Percentiles rank a stretch among this genome's conserved stretches.
These are phyloP conservation scores for Eucalyptus tenuipes DNA, from an alignment of 345 rosid species.

Conservation along the genomic window DNA sequence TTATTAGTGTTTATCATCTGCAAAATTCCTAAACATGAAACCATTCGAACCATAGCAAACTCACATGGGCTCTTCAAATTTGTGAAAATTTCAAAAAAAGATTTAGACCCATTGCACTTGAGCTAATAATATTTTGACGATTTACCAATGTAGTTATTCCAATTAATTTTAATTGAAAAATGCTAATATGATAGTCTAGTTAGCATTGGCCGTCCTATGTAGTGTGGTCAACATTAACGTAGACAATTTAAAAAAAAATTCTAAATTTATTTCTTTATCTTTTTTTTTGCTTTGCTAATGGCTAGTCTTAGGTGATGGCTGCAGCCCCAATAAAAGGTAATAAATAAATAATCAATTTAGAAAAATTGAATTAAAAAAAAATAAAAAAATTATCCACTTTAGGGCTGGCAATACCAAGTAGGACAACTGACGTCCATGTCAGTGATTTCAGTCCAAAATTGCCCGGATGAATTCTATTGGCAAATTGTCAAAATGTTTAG, in stretches of 20 bases:
- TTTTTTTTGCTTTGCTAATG: background rate
- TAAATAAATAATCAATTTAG: no score
- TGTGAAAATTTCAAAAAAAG: no score
- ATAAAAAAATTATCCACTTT: no score
- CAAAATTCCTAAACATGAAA: background rate
- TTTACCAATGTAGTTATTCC: rapidly evolving
- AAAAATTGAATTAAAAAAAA: rapidly evolving
- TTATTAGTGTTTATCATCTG: background rate
- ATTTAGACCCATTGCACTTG: no score
- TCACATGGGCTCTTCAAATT: background rate
- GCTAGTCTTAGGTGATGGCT: rapidly evolving
- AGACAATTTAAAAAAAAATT: no score
- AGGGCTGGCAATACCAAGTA: rapidly evolving
- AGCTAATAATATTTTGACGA: background rate
- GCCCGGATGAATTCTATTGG: rapidly evolving
- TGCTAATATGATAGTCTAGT: rapidly evolving
- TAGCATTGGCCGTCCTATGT: rapidly evolving
- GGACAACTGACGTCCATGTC: rapidly evolving
- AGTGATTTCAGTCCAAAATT: rapidly evolving
- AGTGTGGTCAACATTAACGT: rapidly evolving
- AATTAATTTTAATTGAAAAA: no score
- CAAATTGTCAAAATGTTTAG: rapidly evolving
- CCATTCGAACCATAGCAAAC: background rate
- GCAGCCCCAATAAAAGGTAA: rapidly evolving
- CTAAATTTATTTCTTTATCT: rapidly evolving